Base-by-base conservation (phyloP, 768 basidiomycete genomes). In the Coprinellus aureogranulatus region DNA sequence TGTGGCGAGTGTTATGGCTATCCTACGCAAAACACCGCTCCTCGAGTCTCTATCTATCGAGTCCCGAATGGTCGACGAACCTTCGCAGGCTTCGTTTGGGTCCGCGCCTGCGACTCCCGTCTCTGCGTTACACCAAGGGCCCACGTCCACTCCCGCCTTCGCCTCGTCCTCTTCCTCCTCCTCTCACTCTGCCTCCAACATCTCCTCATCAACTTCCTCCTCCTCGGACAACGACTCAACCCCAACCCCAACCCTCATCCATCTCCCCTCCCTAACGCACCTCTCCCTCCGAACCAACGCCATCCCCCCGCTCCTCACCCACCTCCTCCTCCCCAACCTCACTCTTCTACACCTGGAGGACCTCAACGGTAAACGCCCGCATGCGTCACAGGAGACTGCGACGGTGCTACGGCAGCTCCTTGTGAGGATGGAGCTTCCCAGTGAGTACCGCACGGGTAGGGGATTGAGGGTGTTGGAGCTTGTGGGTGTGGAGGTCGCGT, bases 261-360 rank as follows among this genome's bases (percentile, higher is more conserved):
- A 61, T 23, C 63, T 68, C 16, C 64, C 62, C 12, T 46, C 45
- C 62, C 68, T 76, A 14, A 59, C 59, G 3, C 55, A 62, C 30
- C 69, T 76, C n/a, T 62, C 65, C 4, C 65, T 77, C 26, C 68
- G 73, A 1, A 67, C 68, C 12, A 77, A 76, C 60, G 69, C 72
- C 61, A 52, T 76, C 44, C 66, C 71, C 1, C 54, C 65, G 9
- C 51, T 76, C 9, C 69, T 74, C 53, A 62, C 64, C 34, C 62
- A 63, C 23, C 65, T 76, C 45, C 64, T 72, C 50, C 54, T 70
- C 12, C 76, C 75, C 0, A 54, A 65, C 27, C 66, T 76, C 46
- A 63, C 58, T 14, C 55, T 53, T 6, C 65, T 77, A 22, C 65
- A 60, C 49, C 61, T 77, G 37, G 67, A 70, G 45, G 75, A 75